Conservation (phyloP, 345 rosid genomes). For the Ceriops decandra region DNA sequence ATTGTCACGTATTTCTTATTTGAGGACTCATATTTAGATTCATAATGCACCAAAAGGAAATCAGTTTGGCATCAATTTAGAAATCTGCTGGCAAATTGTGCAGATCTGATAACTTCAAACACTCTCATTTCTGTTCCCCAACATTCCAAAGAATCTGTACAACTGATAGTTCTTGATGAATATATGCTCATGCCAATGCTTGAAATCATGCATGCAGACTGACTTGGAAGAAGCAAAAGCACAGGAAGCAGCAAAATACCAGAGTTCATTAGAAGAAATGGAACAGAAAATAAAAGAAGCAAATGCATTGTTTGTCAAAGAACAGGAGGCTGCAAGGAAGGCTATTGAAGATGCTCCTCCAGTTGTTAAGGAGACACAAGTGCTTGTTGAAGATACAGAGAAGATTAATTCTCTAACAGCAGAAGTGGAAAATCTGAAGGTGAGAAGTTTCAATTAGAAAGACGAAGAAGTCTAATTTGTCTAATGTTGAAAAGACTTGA, state of each 20-base stretch:
- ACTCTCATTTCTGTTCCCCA: neutral
- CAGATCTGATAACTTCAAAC: neutral
- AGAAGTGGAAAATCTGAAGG: conserved; percentile 47
- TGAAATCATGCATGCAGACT: conserved; percentile 29
- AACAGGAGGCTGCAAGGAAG: conserved; percentile 38
- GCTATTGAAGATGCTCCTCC: conserved; percentile 51
- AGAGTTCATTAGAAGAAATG: conserved; percentile 33
- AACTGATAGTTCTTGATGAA: conserved; percentile 1
- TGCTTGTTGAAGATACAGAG: conserved; percentile 41
- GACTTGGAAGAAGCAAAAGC: conserved; percentile 47
- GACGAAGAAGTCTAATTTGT: neutral
- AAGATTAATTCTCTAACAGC: conserved; percentile 37
- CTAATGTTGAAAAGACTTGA: neutral
- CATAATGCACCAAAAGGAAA: neutral
- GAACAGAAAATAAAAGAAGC: conserved; percentile 45
- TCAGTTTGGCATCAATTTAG: neutral
- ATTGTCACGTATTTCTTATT: neutral
- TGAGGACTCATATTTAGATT: neutral
- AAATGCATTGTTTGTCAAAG: conserved; percentile 31
- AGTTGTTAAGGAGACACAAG: conserved; percentile 45
- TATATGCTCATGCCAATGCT: conserved; percentile 4
- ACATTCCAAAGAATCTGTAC: neutral
- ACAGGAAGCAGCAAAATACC: conserved; percentile 39
- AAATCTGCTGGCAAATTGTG: neutral
- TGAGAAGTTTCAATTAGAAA: conserved; percentile 16